Evolutionary conservation across 352 stramenopile genomes (phyloP).

Genomic region (Blastocystis sp.): DNA sequence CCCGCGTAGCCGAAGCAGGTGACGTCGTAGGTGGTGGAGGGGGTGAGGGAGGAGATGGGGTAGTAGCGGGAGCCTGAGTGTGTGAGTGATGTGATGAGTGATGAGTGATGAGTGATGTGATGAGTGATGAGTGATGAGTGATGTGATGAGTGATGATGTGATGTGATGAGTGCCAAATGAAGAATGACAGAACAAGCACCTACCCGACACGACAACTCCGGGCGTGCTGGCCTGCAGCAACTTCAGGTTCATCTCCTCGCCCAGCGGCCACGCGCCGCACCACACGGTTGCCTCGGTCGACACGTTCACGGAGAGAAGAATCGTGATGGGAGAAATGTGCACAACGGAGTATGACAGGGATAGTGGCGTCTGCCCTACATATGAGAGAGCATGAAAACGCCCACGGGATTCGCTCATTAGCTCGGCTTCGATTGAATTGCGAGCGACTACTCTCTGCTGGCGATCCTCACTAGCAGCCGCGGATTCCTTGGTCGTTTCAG

Average conservation of each 20-base stretch:
- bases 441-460: too few relatives aligned
- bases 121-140: neutral
- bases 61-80: neutral
- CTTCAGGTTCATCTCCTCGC: slow-evolving; percentile 29
- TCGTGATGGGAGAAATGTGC: slow-evolving; percentile 1
- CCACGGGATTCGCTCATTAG: neutral
- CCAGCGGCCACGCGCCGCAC: slow-evolving; percentile 43
- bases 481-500: neutral
- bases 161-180: neutral
- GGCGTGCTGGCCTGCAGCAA: neutral
- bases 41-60: neutral
- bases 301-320: slow-evolving; percentile 32
- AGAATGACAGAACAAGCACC: neutral
- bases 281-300: slow-evolving; percentile 38
- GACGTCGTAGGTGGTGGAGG: slow-evolving; percentile 29
- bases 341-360: slow-evolving; percentile 25
- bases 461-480: too few relatives aligned
- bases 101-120: neutral
- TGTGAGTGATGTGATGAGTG: too few relatives aligned
- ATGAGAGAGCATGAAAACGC: neutral
- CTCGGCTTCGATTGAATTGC: neutral
- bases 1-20: slow-evolving; percentile 19
- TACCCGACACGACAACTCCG: neutral
- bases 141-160: neutral
- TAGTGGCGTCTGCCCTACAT: neutral